Evolutionary conservation across 805 yeast genomes (phyloP), one percentile per base, ranked within the genome.

Genomic region (Teunomyces barrocoloradensis): DNA sequence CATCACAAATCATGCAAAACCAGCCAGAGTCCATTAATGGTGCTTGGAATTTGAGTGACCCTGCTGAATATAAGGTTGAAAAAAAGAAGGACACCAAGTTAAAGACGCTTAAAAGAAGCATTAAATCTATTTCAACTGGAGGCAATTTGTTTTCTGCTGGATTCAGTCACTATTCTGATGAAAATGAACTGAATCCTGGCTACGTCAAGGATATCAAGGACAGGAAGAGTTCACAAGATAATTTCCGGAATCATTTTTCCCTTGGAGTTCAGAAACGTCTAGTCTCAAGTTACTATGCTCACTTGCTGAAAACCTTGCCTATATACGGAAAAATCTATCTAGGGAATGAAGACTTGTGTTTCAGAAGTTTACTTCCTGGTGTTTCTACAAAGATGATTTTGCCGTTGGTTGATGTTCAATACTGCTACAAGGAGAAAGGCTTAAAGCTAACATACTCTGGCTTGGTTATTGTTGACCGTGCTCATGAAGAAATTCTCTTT

Each of bases 311-410:
- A 53, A 79, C 86, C 10, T 68, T 89, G 15, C 96, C 96, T 1
- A 70, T 83, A 1, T 90, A 88, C 65, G 98, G 98, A 1, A 87
- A 88, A 56, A 58, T 91, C 2, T 89, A 89, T 61, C 56, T 92
- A 10, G 88, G 96, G 0, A 70, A 77, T 15, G 74, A 74, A 27
- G 80, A 78, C 47, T 60, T 92, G n/a, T 91, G 96, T 53, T 92
- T 87, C 66, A 73, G 94, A 50, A 84, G 96, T 32, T 69, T 89
- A 32, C 58, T 89, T 3, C 95, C 95, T 0, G 94, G 95, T 0
- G 75, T 86, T 0, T 77, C 79, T 32, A 86, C 96, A 1, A 80
- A 80, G 48, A 88, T 92, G 96, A 80, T 90, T 5, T 65, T 92
- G 6, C 98, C 98, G 0, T 67, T 87, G 34, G 58, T 59, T 4